A percentile compares a stretch with the other conserved stretches of the same genome.
Evolutionary conservation across 2,329 filamentous ascomycete genomes (phyloP).

Genomic region (Colletotrichum sojae): DNA sequence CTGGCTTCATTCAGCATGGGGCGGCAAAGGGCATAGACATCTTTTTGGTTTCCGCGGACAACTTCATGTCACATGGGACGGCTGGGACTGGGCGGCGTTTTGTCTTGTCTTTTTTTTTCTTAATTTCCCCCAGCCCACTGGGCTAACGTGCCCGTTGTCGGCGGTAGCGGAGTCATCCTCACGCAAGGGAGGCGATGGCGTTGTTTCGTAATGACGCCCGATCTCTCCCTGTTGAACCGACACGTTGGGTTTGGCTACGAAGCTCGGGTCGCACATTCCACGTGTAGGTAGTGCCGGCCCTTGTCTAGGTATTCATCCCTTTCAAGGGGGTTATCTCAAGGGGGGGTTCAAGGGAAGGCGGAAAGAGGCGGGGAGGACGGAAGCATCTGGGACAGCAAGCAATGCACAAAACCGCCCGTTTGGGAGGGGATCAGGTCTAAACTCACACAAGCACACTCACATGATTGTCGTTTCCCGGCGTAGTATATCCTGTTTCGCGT

Average conservation of each 20-base stretch:
- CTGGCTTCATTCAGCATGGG: constrained; percentile 37
- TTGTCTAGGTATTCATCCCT: neutral
- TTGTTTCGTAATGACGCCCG: neutral
- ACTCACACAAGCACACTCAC: constrained; percentile 1
- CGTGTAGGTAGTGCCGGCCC: constrained; percentile 31
- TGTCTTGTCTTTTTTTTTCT: constrained; percentile 33
- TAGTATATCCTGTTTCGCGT: neutral
- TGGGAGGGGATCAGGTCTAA: constrained; percentile 17
- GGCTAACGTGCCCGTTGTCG: constrained; percentile 41
- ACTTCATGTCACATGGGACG: constrained; percentile 33
- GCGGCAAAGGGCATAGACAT: constrained; percentile 44
- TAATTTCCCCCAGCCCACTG: neutral
- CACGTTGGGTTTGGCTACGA: constrained; percentile 29
- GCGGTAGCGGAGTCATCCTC: constrained; percentile 30
- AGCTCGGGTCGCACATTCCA: constrained; percentile 28
- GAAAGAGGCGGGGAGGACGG: constrained; percentile 6
- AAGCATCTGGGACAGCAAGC: constrained; percentile 34
- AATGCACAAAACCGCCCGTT: constrained; percentile 27
- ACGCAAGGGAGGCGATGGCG: constrained; percentile 3
- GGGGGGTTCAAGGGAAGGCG: neutral
- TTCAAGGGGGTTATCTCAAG: no score
- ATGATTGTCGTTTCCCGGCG: constrained; percentile 6
- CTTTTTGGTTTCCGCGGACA: constrained; percentile 37
- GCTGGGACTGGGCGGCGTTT: constrained; percentile 32
- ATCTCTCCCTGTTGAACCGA: neutral